These are phyloP conservation scores for Termitomyces sp. DNA, from an alignment of 768 basidiomycete species.

Conservation along the genomic window DNA sequence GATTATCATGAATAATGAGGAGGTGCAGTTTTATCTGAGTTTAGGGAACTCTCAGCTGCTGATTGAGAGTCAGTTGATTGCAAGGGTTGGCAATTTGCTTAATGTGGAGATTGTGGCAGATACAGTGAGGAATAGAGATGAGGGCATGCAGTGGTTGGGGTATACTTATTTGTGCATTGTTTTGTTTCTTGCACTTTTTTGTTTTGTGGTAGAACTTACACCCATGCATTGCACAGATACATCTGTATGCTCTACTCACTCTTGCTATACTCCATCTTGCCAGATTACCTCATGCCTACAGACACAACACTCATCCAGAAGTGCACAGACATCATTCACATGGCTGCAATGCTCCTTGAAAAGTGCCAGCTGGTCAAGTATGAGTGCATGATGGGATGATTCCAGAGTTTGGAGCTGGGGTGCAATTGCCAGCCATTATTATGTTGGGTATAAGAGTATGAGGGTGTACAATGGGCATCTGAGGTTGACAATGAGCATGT, in stretches of 20 bases:
- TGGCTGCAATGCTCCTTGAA: constrained; percentile 88
- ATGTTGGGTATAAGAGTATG: constrained; percentile 95
- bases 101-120: constrained; percentile 98
- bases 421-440: constrained; percentile 94
- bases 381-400: constrained; percentile 79
- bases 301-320: constrained; percentile 84
- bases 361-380: constrained; percentile 95
- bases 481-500: constrained; percentile 73
- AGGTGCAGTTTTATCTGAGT: constrained; percentile 94
- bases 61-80: constrained; percentile 93
- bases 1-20: constrained; percentile 96
- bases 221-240: constrained; percentile 48
- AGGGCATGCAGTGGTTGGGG: constrained; percentile 96
- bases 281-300: constrained; percentile 72
- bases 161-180: constrained; percentile 82
- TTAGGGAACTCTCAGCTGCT: constrained; percentile 96
- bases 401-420: constrained; percentile 91
- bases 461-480: constrained; percentile 94
- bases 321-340: constrained; percentile 88
- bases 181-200: constrained; percentile 5
- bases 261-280: constrained; percentile 78
- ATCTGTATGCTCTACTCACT: constrained; percentile 93
- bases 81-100: constrained; percentile 88
- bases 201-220: neutral
- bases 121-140: constrained; percentile 90